phyloP scores from a whole-genome alignment of 2,329 filamentous ascomycete genomes.

The Exserohilum rostratum region DNA sequence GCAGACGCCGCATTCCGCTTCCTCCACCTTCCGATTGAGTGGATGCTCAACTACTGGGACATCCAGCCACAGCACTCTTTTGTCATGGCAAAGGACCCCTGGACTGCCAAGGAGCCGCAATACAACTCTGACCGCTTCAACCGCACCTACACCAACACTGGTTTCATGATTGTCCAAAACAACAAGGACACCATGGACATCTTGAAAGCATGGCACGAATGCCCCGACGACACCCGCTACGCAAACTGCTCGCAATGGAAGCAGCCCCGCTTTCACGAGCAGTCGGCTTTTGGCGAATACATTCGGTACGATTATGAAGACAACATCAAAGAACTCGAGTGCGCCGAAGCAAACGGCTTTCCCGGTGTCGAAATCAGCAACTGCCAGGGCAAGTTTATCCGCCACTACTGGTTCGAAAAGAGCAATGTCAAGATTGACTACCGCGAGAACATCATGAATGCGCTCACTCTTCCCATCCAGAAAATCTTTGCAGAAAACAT shows the following conservation, averaged over 20 bases:
- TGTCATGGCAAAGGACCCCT: constrained; percentile 55
- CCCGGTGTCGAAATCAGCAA: constrained; percentile 44
- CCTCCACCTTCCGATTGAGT: constrained; percentile 56
- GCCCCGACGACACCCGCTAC: constrained; percentile 45
- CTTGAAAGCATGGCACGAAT: constrained; percentile 57
- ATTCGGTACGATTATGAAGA: constrained; percentile 49
- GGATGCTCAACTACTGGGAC: constrained; percentile 59
- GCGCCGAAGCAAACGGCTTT: constrained; percentile 48
- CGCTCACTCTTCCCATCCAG: constrained; percentile 44
- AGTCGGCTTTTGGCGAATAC: constrained; percentile 49
- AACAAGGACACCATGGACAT: constrained; percentile 57
- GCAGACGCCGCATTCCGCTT: constrained; percentile 56
- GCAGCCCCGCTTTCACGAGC: constrained; percentile 47
- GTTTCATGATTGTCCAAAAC: constrained; percentile 62
- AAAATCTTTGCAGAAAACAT: constrained; percentile 42
- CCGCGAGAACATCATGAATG: constrained; percentile 47
- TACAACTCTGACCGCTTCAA: constrained; percentile 53
- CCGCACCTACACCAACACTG: constrained; percentile 57
- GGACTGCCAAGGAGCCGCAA: constrained; percentile 37
- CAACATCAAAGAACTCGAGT: constrained; percentile 47
- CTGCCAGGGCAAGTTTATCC: constrained; percentile 46
- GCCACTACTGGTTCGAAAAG: constrained; percentile 50
- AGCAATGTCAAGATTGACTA: constrained; percentile 41
- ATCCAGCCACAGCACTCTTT: constrained; percentile 52
- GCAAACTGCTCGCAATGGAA: constrained; percentile 48